Evolutionary conservation across 1,139 yeast genomes (phyloP).

Genomic region (Taphrina communis): DNA sequence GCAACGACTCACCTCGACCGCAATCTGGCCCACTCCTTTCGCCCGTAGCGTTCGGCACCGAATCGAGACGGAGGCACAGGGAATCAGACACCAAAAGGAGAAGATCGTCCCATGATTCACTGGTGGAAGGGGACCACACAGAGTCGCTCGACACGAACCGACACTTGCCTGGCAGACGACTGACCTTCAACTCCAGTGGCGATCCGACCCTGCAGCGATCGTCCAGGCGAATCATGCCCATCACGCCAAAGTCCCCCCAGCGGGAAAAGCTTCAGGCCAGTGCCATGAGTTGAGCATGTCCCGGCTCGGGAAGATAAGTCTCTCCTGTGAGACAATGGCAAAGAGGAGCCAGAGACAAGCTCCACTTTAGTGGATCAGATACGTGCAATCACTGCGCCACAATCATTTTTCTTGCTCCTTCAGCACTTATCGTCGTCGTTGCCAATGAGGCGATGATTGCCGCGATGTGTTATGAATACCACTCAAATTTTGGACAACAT

Average conservation of each 20-base stretch:
- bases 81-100: background rate
- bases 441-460: too few species aligned
- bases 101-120: background rate
- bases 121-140: background rate
- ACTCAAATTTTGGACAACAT: background rate
- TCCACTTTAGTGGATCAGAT: too few species aligned
- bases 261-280: constrained; percentile 13
- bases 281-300: constrained; percentile 11
- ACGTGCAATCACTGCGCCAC: too few species aligned
- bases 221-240: background rate
- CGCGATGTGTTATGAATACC: too few species aligned
- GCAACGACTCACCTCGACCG: constrained; percentile 7
- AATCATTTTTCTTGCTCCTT: too few species aligned
- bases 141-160: background rate
- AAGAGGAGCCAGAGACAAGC: too few species aligned
- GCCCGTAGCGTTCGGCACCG: constrained; percentile 2
- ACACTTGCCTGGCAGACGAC: constrained; percentile 1
- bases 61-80: background rate
- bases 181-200: constrained; percentile 22
- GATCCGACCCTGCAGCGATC: background rate
- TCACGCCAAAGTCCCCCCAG: constrained; percentile 17
- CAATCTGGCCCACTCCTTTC: constrained; percentile 16
- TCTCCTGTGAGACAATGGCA: too few species aligned
- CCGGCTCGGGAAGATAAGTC: too few species aligned
- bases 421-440: too few species aligned